A percentile compares a stretch with the other conserved stretches of the same genome.
Conservation (phyloP, 2,329 filamentous ascomycete species). For the Sporothrix variecibatus region DNA sequence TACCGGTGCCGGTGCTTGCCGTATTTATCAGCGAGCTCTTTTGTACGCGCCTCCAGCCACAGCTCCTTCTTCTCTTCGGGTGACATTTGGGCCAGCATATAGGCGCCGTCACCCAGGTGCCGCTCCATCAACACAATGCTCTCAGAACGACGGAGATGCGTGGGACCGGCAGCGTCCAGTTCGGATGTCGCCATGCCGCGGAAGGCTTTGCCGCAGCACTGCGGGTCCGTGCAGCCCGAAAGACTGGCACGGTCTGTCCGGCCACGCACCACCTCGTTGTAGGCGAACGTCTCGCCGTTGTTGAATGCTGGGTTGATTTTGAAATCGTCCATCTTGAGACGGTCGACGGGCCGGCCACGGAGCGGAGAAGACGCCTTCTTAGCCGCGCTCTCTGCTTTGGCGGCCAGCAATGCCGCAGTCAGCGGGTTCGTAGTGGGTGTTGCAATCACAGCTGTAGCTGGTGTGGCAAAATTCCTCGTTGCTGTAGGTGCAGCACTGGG, state of each 20-base stretch:
- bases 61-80: constrained; percentile 63
- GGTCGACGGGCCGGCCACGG: constrained; percentile 57
- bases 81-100: constrained; percentile 60
- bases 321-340: constrained; percentile 71
- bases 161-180: constrained; percentile 41
- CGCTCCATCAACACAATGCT: constrained; percentile 56
- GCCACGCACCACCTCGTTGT: constrained; percentile 70
- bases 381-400: constrained; percentile 14
- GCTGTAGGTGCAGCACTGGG: background rate
- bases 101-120: constrained; percentile 60
- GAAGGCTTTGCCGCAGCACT: constrained; percentile 76
- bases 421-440: background rate
- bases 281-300: constrained; percentile 71
- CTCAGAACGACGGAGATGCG: constrained; percentile 39
- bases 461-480: background rate
- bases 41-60: constrained; percentile 74
- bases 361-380: constrained; percentile 40
- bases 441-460: background rate
- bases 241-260: constrained; percentile 69
- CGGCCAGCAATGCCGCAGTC: constrained; percentile 8
- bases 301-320: constrained; percentile 76
- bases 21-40: constrained; percentile 70
- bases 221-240: constrained; percentile 70
- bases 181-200: constrained; percentile 63
- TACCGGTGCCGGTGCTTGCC: constrained; percentile 78